A percentile compares a stretch with the other conserved stretches of the same genome.
phyloP scores from a whole-genome alignment of 805 yeast species.

The Sungouiella thailandica region DNA sequence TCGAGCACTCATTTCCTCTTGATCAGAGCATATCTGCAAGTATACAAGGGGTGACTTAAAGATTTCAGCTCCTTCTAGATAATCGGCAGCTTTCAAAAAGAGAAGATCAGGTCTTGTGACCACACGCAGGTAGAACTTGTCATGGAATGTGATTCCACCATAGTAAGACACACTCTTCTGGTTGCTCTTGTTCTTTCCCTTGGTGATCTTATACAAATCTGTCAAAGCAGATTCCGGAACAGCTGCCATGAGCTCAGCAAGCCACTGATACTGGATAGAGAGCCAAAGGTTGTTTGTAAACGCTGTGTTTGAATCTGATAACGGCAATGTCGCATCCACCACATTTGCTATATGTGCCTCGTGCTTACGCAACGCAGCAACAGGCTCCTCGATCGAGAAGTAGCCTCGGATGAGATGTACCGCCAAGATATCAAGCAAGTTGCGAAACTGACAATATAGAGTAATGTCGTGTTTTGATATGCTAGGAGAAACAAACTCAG shows the following conservation, averaged over 20 bases:
- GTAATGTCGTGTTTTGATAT: slow-evolving; percentile 25
- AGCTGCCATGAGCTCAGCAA: slow-evolving; percentile 52
- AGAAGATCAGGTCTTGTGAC: slow-evolving; percentile 27
- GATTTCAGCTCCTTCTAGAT: slow-evolving; percentile 3
- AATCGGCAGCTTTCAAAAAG: slow-evolving; percentile 27
- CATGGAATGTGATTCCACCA: slow-evolving; percentile 32
- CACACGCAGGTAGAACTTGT: slow-evolving; percentile 18
- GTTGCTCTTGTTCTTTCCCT: slow-evolving; percentile 11
- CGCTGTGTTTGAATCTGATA: slow-evolving; percentile 20
- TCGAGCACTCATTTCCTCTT: not conserved
- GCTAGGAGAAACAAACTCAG: slow-evolving; percentile 3
- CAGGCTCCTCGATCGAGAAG: slow-evolving; percentile 53
- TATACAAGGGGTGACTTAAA: slow-evolving; percentile 8
- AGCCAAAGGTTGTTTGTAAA: slow-evolving; percentile 40
- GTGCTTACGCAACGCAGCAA: slow-evolving; percentile 60
- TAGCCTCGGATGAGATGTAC: slow-evolving; percentile 60
- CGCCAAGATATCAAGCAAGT: slow-evolving; percentile 54
- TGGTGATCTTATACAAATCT: slow-evolving; percentile 13
- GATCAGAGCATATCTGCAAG: slow-evolving; percentile 17
- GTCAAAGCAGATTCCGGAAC: slow-evolving; percentile 40
- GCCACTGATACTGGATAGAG: slow-evolving; percentile 58
- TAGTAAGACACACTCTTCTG: slow-evolving; percentile 13
- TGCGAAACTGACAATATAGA: slow-evolving; percentile 33
- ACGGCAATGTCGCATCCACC: slow-evolving; percentile 20
- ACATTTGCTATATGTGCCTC: slow-evolving; percentile 57